A percentile compares a stretch with the other conserved stretches of the same genome.
Conservation (phyloP, 768 basidiomycete genomes). For the Lactifluus hygrophoroides region DNA sequence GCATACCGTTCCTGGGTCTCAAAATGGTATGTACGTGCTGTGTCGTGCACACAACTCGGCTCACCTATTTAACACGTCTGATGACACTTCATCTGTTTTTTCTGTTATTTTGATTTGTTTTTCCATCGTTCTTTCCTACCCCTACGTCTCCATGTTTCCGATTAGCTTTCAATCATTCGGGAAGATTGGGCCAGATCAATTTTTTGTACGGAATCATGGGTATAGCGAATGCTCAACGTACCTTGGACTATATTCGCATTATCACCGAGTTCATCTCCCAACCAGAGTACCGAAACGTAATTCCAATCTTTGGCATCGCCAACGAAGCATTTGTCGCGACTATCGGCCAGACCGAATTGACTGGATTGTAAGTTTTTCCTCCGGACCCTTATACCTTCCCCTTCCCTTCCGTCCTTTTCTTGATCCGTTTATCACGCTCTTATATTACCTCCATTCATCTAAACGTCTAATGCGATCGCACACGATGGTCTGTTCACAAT, state of each 20-base stretch:
- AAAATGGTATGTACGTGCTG: constrained; percentile 47
- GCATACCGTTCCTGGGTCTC: constrained; percentile 75
- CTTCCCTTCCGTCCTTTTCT: background rate
- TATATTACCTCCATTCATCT: background rate
- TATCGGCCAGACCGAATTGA: constrained; percentile 50
- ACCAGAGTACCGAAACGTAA: constrained; percentile 56
- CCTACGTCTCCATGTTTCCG: background rate
- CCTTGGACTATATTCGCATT: constrained; percentile 69
- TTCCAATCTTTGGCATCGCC: constrained; percentile 54
- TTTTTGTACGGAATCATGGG: constrained; percentile 75
- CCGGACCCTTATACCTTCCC: constrained; percentile 25
- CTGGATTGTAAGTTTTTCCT: constrained; percentile 45
- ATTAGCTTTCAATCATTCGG: constrained; percentile 50
- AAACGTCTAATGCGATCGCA: background rate
- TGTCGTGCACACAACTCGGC: background rate
- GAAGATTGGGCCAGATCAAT: constrained; percentile 54
- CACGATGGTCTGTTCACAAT: background rate
- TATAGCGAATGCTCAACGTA: constrained; percentile 77
- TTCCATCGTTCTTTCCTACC: background rate
- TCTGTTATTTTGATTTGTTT: background rate
- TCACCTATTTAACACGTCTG: constrained; percentile 11
- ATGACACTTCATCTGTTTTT: background rate
- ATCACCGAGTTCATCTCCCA: constrained; percentile 80
- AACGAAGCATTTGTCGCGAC: constrained; percentile 51
- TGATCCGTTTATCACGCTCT: background rate